Percentiles rank a stretch among this genome's conserved stretches.
Conservation (phyloP, 345 rosid species). For the Pistacia integerrima region DNA sequence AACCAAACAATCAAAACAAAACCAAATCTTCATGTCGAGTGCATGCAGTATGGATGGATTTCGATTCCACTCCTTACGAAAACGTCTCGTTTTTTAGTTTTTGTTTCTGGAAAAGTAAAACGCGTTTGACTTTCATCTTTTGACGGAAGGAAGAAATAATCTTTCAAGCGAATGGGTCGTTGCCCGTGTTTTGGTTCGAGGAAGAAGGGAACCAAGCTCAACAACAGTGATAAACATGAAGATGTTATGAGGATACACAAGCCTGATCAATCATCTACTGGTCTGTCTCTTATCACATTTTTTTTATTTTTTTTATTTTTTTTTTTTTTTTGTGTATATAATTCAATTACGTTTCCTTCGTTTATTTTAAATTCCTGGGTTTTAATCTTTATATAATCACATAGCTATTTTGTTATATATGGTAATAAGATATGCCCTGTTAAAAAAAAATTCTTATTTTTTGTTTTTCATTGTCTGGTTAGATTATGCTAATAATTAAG, state of each 20-base stretch:
- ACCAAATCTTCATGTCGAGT: neutral
- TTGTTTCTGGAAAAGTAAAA: neutral
- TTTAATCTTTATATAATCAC: neutral
- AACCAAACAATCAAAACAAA: neutral
- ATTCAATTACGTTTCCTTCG: neutral
- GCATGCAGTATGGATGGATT: neutral
- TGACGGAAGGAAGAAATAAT: neutral
- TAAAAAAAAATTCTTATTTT: neutral
- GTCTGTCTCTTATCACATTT: neutral
- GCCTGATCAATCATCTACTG: slow-evolving; percentile 9
- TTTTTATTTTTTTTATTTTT: too few species aligned
- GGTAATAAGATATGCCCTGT: too few species aligned
- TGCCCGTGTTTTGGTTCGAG: slow-evolving; percentile 58
- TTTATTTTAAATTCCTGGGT: neutral
- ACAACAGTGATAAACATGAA: slow-evolving; percentile 1
- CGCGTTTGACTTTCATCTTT: neutral
- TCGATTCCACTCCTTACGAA: neutral
- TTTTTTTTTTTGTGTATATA: neutral
- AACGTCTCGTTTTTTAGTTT: neutral
- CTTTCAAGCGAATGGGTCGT: slow-evolving; percentile 29
- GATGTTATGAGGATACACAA: slow-evolving; percentile 10
- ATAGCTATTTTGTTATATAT: too few species aligned
- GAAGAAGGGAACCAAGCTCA: slow-evolving; percentile 24
- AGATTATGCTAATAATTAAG: neutral
- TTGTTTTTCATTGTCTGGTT: neutral